Evolutionary conservation across 1,139 yeast genomes (phyloP).

Genomic region (Debaryomyces nepalensis): DNA sequence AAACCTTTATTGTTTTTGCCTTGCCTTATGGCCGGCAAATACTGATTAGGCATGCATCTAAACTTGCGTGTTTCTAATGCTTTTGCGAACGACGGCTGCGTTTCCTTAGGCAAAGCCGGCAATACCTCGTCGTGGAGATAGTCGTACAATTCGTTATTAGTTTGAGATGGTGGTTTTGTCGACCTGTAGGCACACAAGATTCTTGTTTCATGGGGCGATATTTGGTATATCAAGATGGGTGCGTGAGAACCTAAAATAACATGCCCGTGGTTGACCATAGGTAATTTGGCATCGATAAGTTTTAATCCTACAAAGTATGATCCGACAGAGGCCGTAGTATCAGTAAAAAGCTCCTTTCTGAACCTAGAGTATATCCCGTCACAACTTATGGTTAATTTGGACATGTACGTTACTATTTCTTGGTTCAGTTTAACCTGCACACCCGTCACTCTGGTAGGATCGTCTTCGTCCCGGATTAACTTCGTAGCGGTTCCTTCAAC

Average conservation of each 20-base stretch:
- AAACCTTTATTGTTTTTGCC: constrained; percentile 72
- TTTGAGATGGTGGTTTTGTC: constrained; percentile 68
- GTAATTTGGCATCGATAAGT: constrained; percentile 71
- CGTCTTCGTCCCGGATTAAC: constrained; percentile 54
- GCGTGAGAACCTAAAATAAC: constrained; percentile 86
- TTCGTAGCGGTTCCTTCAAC: constrained; percentile 81
- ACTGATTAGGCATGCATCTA: constrained; percentile 94
- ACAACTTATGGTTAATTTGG: constrained; percentile 74
- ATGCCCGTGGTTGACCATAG: constrained; percentile 81
- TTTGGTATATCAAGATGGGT: constrained; percentile 87
- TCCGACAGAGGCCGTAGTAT: constrained; percentile 66
- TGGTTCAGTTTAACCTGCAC: constrained; percentile 50
- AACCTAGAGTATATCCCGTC: constrained; percentile 96
- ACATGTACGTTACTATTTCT: constrained; percentile 43
- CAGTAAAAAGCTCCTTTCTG: constrained; percentile 68
- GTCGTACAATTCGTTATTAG: constrained; percentile 58
- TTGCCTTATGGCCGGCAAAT: constrained; percentile 71
- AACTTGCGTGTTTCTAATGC: constrained; percentile 53
- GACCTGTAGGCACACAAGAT: constrained; percentile 88
- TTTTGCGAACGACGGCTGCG: constrained; percentile 66
- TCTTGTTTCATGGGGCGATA: constrained; percentile 81
- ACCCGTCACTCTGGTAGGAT: constrained; percentile 64
- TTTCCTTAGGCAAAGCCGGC: constrained; percentile 67
- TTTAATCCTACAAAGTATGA: constrained; percentile 90
- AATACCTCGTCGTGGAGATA: constrained; percentile 66